These are phyloP conservation scores for Starmerella bombicola DNA, from an alignment of 805 yeast genomes.

Conservation along the genomic window DNA sequence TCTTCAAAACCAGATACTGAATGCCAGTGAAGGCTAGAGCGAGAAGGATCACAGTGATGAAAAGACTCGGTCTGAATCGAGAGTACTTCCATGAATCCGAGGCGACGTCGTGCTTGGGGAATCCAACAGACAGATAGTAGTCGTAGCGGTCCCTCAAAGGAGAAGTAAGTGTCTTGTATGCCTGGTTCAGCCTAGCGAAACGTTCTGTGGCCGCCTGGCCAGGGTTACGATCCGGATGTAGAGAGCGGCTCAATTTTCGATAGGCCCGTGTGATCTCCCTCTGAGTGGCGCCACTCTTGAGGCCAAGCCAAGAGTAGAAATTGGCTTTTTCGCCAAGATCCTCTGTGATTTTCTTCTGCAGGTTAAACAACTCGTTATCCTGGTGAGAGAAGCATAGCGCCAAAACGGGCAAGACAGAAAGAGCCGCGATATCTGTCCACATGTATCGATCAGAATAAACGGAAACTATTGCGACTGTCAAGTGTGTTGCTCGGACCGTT, in stretches of 20 bases:
- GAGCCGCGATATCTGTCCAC: conserved; percentile 1
- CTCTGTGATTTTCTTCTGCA: conserved; percentile 48
- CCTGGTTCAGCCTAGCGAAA: conserved; percentile 65
- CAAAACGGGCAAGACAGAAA: conserved; percentile 16
- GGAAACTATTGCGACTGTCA: too few species aligned
- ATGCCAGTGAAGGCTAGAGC: conserved; percentile 40
- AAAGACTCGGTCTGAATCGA: conserved; percentile 55
- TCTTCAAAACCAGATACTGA: conserved; percentile 45
- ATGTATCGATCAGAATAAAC: too few species aligned
- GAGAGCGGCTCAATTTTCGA: conserved; percentile 52
- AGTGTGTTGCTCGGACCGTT: too few species aligned
- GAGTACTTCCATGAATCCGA: conserved; percentile 44
- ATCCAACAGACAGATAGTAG: conserved; percentile 68
- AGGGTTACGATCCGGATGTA: conserved; percentile 78
- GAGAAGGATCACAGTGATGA: conserved; percentile 40
- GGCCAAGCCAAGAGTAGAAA: conserved; percentile 51
- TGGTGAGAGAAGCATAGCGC: conserved; percentile 40
- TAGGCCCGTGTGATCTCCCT: conserved; percentile 34
- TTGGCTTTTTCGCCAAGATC: conserved; percentile 52
- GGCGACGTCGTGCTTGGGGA: conserved; percentile 63
- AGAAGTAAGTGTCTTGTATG: conserved; percentile 55
- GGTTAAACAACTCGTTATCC: conserved; percentile 70
- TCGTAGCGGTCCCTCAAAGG: conserved; percentile 65
- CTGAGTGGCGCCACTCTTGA: conserved; percentile 21
- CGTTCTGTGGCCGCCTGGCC: conserved; percentile 45